Percentiles rank a stretch among this genome's conserved stretches.
Evolutionary conservation across 768 basidiomycete species (phyloP).

Genomic region (Boletus reticuloceps): DNA sequence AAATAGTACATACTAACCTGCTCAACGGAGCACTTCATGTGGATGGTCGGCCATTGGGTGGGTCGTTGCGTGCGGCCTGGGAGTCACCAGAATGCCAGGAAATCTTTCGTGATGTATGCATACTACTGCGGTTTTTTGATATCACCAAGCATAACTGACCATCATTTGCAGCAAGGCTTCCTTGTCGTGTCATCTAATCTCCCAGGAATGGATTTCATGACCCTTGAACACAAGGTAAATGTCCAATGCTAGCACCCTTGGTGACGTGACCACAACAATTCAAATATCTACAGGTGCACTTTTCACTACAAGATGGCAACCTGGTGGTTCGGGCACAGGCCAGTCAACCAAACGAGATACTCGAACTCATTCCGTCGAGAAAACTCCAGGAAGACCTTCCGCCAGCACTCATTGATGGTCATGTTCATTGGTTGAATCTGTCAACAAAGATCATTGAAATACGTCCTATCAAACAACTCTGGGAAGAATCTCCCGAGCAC

Average conservation of each 20-base stretch:
- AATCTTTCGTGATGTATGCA: neutral
- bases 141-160: too few relatives aligned
- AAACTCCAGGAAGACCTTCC: constrained; percentile 23
- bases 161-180: neutral
- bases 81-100: neutral
- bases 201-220: neutral
- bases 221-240: constrained; percentile 2
- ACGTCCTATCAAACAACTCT: constrained; percentile 10
- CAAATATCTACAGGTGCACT: constrained; percentile 13
- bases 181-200: neutral
- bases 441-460: constrained; percentile 19
- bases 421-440: constrained; percentile 27
- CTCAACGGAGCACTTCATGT: constrained; percentile 15
- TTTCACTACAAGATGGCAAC: neutral
- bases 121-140: neutral
- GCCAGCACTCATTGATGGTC: neutral
- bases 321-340: constrained; percentile 8
- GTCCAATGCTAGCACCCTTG: too few relatives aligned
- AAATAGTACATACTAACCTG: constrained; percentile 5
- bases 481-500: constrained; percentile 17
- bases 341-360: neutral
- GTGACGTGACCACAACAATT: neutral
- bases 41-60: constrained; percentile 11
- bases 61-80: constrained; percentile 2
- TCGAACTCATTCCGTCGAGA: constrained; percentile 17